Base-by-base conservation (phyloP, 306 rosid species). In the Acacia confusa region DNA sequence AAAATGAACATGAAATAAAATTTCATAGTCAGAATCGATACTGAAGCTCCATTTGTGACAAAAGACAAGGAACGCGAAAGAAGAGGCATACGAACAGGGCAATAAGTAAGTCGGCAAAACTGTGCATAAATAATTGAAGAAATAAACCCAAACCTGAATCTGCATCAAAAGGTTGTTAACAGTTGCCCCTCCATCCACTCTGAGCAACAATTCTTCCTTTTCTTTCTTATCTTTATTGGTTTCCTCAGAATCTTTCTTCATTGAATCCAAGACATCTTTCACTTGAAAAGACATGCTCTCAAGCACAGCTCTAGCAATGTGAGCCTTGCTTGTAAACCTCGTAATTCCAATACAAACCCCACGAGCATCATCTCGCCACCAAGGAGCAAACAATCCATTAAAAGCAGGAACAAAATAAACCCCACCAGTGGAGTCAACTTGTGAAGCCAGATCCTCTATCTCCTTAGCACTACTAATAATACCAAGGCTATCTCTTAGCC, bases 341-440 rank as follows among this genome's bases (percentile, higher is more conserved):
- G 97, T 95, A 48, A 95, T 88, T 24, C 99, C 99, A 50, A 95
- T 82, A 19, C 88, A 86, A 82, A 95, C 96, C 13, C 99, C 99
- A 0, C 99, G 96, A 85, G 97, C 99, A 85, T 95, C 99, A 16
- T 95, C 99, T 3, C 97, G 92, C 99, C 99, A 95, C 96, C 94
- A 93, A 0, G 99, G 99, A 53, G 99, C 98, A 86, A 90, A 95
- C 84, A 95, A 79, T 52, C 99, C 99, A 84, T 84, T 95, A 36
- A 95, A 95, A 61, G 98, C 98, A 30, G 99, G 98, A 75, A 95
- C 99, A 79, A 95, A 93, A 74, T 95, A 95, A 82, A 95, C 88
- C 24, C 96, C 99, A 55, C 96, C 94, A 0, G 85, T 89, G 69
- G 91, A 81, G 4, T 86, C 92, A 75, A 93, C 99, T 81, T 81